Percentiles rank a stretch among this genome's conserved stretches.
Conservation (phyloP, 2,329 filamentous ascomycete genomes). For the Aspergillus novofumigatus region DNA sequence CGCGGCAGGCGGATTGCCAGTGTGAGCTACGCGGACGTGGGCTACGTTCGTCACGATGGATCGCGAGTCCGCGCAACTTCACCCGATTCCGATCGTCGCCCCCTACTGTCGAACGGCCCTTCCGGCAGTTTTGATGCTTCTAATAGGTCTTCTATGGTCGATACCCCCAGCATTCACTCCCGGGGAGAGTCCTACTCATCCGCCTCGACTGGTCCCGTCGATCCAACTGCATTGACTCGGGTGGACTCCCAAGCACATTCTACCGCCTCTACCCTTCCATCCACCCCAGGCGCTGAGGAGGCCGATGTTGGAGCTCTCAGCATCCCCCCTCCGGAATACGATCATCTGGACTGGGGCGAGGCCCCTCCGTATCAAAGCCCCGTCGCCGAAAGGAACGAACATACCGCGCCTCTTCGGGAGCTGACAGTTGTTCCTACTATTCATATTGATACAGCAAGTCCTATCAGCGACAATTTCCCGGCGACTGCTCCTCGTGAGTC, state of each 20-base stretch:
- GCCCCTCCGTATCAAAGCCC: slow-evolving; percentile 39
- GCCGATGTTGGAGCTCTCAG: slow-evolving; percentile 35
- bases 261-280: slow-evolving; percentile 18
- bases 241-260: slow-evolving; percentile 26
- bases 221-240: slow-evolving; percentile 24
- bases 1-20: slow-evolving; percentile 45
- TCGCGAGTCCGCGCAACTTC: slow-evolving; percentile 46
- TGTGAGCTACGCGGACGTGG: slow-evolving; percentile 46
- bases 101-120: slow-evolving; percentile 39
- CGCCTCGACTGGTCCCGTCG: slow-evolving; percentile 25
- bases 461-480: slow-evolving; percentile 15
- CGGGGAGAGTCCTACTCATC: slow-evolving; percentile 34
- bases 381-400: slow-evolving; percentile 11
- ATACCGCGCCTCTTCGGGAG: slow-evolving; percentile 14
- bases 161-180: slow-evolving; percentile 24
- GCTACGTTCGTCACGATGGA: slow-evolving; percentile 47
- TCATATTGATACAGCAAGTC: slow-evolving; percentile 28
- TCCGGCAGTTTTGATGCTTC: slow-evolving; percentile 27
- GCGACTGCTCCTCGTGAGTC: background rate
- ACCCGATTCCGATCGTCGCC: slow-evolving; percentile 45
- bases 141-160: slow-evolving; percentile 23
- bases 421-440: slow-evolving; percentile 28
- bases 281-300: slow-evolving; percentile 24
- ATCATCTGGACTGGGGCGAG: slow-evolving; percentile 41
- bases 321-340: slow-evolving; percentile 41